phyloP scores from a whole-genome alignment of 2,329 filamentous ascomycete species.

The Harringtonia lauricola region DNA sequence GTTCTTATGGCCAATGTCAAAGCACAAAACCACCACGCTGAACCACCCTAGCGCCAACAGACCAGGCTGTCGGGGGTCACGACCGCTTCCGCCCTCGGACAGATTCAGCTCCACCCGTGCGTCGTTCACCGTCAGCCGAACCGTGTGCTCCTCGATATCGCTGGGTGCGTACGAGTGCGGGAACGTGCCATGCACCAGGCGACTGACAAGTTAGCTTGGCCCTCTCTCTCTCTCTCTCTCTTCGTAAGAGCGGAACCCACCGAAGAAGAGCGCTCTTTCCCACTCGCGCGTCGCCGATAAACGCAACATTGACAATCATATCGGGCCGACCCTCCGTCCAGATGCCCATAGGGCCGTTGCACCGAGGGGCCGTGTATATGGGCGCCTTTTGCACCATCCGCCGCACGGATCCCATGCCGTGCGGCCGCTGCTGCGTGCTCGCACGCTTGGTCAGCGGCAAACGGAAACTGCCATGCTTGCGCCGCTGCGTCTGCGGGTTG shows the following conservation, averaged over 20 bases:
- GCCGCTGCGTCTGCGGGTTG: not conserved
- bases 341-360: not conserved
- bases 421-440: not conserved
- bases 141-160: constrained; percentile 6
- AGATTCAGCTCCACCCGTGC: constrained; percentile 9
- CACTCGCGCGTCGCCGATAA: constrained; percentile 11
- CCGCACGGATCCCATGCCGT: constrained; percentile 3
- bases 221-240: no score
- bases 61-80: constrained; percentile 5
- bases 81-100: constrained; percentile 9
- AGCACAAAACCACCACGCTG: constrained; percentile 13
- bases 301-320: constrained; percentile 12
- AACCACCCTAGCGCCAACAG: constrained; percentile 11
- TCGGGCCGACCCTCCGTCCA: constrained; percentile 10
- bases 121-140: constrained; percentile 7
- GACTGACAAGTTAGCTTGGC: no score
- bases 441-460: constrained; percentile 4
- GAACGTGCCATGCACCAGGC: constrained; percentile 9
- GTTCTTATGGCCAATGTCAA: constrained; percentile 8
- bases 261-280: constrained; percentile 13
- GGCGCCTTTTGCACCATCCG: constrained; percentile 7
- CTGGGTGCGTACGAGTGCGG: constrained; percentile 8
- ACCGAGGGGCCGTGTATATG: not conserved
- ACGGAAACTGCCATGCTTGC: constrained; percentile 2
- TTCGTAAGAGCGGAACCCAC: no score